These are phyloP conservation scores for Colletotrichum scovillei DNA, from an alignment of 2,329 filamentous ascomycete species.

Conservation along the genomic window DNA sequence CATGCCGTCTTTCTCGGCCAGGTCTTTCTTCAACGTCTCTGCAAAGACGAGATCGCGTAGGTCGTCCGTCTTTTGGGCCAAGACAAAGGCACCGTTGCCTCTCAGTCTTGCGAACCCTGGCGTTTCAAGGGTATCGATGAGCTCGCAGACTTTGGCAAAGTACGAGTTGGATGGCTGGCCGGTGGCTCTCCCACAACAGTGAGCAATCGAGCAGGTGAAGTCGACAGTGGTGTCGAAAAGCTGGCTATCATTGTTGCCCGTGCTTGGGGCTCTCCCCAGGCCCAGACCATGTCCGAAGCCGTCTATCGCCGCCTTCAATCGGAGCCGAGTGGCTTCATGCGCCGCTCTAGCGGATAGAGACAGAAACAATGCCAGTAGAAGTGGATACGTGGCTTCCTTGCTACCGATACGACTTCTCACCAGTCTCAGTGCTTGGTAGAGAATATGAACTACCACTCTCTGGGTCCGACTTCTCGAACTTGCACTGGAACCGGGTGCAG, in stretches of 20 bases:
- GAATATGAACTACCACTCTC: conserved; percentile 9
- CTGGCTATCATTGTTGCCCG: conserved; percentile 16
- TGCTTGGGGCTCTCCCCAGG: background rate
- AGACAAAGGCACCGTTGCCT: conserved; percentile 60
- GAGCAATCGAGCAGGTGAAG: conserved; percentile 58
- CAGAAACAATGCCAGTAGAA: conserved; percentile 28
- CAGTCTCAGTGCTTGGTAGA: conserved; percentile 25
- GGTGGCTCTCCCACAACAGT: conserved; percentile 57
- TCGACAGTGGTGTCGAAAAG: conserved; percentile 48
- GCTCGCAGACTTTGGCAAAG: conserved; percentile 53
- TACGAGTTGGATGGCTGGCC: conserved; percentile 50
- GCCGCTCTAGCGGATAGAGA: background rate
- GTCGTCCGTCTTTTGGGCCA: conserved; percentile 64
- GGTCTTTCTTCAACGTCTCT: conserved; percentile 47
- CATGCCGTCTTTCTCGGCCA: background rate
- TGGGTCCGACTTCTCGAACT: background rate
- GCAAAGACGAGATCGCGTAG: conserved; percentile 65
- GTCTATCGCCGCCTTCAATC: background rate
- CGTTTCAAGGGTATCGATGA: conserved; percentile 49
- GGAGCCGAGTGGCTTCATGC: background rate
- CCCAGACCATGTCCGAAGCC: background rate
- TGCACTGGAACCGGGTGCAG: background rate
- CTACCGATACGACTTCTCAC: background rate
- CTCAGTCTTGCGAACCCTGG: conserved; percentile 50
- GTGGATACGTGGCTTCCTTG: conserved; percentile 5